Evolutionary conservation across 2,329 filamentous ascomycete genomes (phyloP).

Genomic region (Penicillium sp.): DNA sequence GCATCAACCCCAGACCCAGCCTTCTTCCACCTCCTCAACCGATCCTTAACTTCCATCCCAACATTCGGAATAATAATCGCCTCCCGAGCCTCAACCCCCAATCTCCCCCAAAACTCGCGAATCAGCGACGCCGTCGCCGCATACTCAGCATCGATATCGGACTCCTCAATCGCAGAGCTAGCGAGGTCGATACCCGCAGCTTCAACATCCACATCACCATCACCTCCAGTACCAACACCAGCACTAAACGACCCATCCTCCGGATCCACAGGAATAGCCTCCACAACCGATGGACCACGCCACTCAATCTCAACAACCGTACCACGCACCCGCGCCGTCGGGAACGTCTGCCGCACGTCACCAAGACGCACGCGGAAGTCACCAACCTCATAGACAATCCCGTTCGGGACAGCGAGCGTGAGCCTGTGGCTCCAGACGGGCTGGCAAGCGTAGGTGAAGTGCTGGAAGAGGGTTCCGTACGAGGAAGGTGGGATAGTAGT

Average conservation of each 20-base stretch:
- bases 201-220: slow-evolving; percentile 20
- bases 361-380: slow-evolving; percentile 46
- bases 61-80: slow-evolving; percentile 45
- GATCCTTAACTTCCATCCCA: slow-evolving; percentile 40
- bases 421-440: slow-evolving; percentile 46
- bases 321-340: slow-evolving; percentile 39
- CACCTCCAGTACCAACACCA: background rate
- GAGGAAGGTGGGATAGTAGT: slow-evolving; percentile 40
- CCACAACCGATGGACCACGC: slow-evolving; percentile 38
- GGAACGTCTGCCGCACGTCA: slow-evolving; percentile 44
- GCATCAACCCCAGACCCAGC: slow-evolving; percentile 11
- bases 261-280: slow-evolving; percentile 20
- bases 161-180: slow-evolving; percentile 35
- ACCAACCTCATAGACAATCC: slow-evolving; percentile 43
- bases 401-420: slow-evolving; percentile 37
- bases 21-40: slow-evolving; percentile 24
- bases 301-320: slow-evolving; percentile 49
- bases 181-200: slow-evolving; percentile 28
- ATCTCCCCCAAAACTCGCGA: slow-evolving; percentile 42
- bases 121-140: slow-evolving; percentile 37
- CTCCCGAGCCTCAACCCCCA: slow-evolving; percentile 41
- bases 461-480: slow-evolving; percentile 39
- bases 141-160: slow-evolving; percentile 42
- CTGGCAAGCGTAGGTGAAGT: slow-evolving; percentile 44
- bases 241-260: background rate